These are phyloP conservation scores for Xylaria sp. DNA, from an alignment of 495 filamentous ascomycete genomes.

Conservation along the genomic window DNA sequence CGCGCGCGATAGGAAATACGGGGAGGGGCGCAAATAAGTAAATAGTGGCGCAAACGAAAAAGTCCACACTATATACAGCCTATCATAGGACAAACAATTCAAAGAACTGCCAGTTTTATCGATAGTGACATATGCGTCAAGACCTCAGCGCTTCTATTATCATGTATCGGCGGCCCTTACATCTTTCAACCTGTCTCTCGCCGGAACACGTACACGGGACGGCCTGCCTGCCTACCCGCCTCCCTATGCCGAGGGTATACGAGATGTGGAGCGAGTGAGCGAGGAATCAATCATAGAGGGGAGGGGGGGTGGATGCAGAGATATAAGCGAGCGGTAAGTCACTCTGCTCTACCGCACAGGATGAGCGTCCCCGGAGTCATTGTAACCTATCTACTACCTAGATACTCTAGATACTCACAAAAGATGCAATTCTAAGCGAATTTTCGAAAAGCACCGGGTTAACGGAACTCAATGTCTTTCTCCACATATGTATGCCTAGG, in stretches of 20 bases:
- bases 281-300: not conserved
- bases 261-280: not conserved
- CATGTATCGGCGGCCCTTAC: not conserved
- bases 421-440: not conserved
- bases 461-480: not conserved
- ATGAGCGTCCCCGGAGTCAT: not conserved
- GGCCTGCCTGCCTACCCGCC: too few relatives aligned
- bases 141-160: not conserved
- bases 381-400: constrained; percentile 3
- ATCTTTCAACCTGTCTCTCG: not conserved
- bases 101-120: not conserved
- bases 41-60: not conserved
- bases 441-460: not conserved
- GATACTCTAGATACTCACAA: too few relatives aligned
- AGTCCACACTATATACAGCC: not conserved
- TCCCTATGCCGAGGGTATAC: not conserved
- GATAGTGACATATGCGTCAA: not conserved
- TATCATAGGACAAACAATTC: not conserved
- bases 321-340: constrained; percentile 9
- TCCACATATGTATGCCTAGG: not conserved
- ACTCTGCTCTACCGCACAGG: not conserved
- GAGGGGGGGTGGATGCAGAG: too few relatives aligned
- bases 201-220: not conserved
- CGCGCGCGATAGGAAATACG: not conserved
- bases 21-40: too few relatives aligned